Evolutionary conservation across 2,329 filamentous ascomycete genomes (phyloP).

Genomic region (Neonectria punicea): DNA sequence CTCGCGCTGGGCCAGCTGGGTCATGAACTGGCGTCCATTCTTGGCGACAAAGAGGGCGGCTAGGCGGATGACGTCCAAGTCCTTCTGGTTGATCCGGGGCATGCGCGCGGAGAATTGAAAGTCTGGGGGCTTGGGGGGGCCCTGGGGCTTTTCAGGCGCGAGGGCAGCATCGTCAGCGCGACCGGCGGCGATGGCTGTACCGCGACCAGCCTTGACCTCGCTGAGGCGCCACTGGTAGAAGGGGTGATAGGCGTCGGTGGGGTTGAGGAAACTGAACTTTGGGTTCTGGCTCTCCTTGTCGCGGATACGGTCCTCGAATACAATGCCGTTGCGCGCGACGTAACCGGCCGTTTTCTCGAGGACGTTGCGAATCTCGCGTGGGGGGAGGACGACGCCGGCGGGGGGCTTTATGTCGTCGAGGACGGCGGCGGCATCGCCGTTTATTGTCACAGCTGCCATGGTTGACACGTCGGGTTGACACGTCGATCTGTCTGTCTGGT

Average conservation of each 20-base stretch:
- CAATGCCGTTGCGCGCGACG: constrained; percentile 74
- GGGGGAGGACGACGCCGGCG: constrained; percentile 85
- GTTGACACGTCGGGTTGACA: constrained; percentile 19
- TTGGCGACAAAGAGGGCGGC: constrained; percentile 94
- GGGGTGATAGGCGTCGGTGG: constrained; percentile 82
- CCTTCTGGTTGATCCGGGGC: constrained; percentile 96
- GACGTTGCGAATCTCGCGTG: constrained; percentile 83
- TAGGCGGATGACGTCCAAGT: constrained; percentile 78
- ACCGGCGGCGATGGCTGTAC: constrained; percentile 81
- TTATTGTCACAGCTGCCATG: constrained; percentile 54
- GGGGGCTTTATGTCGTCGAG: constrained; percentile 82
- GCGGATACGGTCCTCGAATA: constrained; percentile 85
- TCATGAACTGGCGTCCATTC: constrained; percentile 93
- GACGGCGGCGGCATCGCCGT: constrained; percentile 63
- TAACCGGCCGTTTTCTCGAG: constrained; percentile 97
- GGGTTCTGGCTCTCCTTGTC: constrained; percentile 85
- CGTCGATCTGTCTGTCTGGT: constrained; percentile 9
- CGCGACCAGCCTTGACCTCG: constrained; percentile 86
- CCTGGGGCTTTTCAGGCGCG: constrained; percentile 73
- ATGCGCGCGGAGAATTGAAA: constrained; percentile 96
- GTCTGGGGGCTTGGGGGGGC: constrained; percentile 84
- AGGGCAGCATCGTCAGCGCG: constrained; percentile 71
- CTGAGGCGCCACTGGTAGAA: constrained; percentile 92
- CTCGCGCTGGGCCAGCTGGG: constrained; percentile 87
- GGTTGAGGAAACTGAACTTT: constrained; percentile 90